Base-by-base conservation (phyloP, 1,284 basidiomycete genomes). In the Taiwanofungus camphoratus region DNA sequence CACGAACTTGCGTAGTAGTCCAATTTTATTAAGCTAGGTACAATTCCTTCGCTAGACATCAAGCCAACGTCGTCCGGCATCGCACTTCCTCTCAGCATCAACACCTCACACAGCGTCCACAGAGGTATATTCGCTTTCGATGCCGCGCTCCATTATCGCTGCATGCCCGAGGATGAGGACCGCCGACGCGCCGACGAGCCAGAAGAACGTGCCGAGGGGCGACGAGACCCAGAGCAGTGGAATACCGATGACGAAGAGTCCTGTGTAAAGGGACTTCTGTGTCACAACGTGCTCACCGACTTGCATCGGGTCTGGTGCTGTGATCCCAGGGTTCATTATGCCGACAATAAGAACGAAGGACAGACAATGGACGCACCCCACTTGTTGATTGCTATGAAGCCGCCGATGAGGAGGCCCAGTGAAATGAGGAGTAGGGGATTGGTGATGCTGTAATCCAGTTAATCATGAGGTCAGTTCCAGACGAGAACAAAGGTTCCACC, bases 381-480 rank as follows among this genome's bases (percentile, higher is more conserved):
- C 58, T 76, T 82, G 69, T 92, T 94, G 70, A 98, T 95, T 34
- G 79, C 79, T 24, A 81, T 66, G 68, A 97, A 98, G 2, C 95
- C 95, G 36, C 91, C 90, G 51, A 93, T 82, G 54, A 99, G 82
- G 74, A 98, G 93, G 27, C 70, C 76, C 49, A 97, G 71, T 3
- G 94, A 82, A 56, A 95, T 71, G 50, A 98, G 76, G 35, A 99
- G 81, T 30, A 81, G 63, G 5, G 77, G 77, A 66, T 89, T 93
- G 49, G 87, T 92, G 56, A 98, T 64, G 32, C 73, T 75, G 50
- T 30, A 37, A 24, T 15, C n/a, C n/a, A n/a, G n/a, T n/a, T n/a
- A n/a, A n/a, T n/a, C n/a, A n/a, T n/a, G n/a, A n/a, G n/a, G n/a
- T n/a, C n/a, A n/a, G n/a, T n/a, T n/a, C n/a, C n/a, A n/a, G n/a